A percentile compares a stretch with the other conserved stretches of the same genome.
phyloP scores from a whole-genome alignment of 495 filamentous ascomycete species.

The Penicillium silybi region DNA sequence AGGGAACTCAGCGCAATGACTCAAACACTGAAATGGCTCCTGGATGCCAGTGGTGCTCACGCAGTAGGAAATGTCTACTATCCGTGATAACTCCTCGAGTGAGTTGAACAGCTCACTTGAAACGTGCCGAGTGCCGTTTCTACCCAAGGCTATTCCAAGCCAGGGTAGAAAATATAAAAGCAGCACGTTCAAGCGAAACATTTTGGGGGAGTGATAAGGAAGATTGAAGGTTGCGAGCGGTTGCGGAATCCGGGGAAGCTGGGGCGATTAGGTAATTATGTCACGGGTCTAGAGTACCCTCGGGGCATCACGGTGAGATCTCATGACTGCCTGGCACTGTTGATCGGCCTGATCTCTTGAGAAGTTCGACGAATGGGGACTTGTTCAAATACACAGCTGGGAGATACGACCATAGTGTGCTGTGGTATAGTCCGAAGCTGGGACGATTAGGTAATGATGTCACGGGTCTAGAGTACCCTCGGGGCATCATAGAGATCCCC shows the following conservation, averaged over 20 bases:
- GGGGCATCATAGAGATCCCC: too few species aligned
- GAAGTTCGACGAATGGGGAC: too few species aligned
- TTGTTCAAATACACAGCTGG: too few species aligned
- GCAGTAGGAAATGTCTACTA: constrained; percentile 95
- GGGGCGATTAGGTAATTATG: background rate
- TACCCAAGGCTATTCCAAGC: background rate
- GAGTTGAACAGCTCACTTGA: constrained; percentile 68
- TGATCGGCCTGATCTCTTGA: too few species aligned
- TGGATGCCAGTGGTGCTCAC: constrained; percentile 79
- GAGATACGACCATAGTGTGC: too few species aligned
- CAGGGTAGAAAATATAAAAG: constrained; percentile 2
- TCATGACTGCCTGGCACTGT: too few species aligned
- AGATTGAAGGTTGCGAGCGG: background rate
- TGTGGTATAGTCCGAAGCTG: too few species aligned
- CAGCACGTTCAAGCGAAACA: background rate
- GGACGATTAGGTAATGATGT: constrained; percentile 1
- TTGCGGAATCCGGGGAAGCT: constrained; percentile 19
- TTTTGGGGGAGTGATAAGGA: background rate
- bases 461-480: background rate
- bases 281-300: background rate
- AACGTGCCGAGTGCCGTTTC: constrained; percentile 32
- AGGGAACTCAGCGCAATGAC: constrained; percentile 77
- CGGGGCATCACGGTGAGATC: too few species aligned
- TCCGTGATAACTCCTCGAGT: constrained; percentile 76
- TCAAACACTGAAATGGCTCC: constrained; percentile 78